phyloP scores from a whole-genome alignment of 495 filamentous ascomycete species.

The Podospora pseudopauciseta region DNA sequence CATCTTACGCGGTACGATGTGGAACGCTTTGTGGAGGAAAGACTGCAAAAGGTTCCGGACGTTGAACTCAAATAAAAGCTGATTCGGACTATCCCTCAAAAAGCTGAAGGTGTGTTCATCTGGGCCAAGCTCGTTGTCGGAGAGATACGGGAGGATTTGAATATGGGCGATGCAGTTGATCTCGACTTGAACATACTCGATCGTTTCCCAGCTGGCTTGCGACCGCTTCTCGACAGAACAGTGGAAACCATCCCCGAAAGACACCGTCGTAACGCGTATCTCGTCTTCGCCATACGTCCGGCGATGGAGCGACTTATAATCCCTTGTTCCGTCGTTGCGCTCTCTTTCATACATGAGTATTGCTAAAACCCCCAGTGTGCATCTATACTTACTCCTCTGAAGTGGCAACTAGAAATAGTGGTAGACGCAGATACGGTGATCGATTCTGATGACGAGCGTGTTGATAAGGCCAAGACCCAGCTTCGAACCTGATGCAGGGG shows the following conservation, averaged over 20 bases:
- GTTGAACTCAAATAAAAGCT: neutral
- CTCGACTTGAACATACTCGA: neutral
- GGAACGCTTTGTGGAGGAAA: constrained; percentile 19
- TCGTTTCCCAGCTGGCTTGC: neutral
- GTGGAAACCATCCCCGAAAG: neutral
- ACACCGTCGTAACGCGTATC: neutral
- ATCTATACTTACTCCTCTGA: neutral
- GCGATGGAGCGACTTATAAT: neutral
- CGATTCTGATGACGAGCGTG: neutral
- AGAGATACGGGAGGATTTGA: neutral
- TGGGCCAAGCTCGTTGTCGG: constrained; percentile 8
- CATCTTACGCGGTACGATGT: constrained; percentile 11
- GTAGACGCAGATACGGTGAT: neutral
- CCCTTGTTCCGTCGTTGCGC: neutral
- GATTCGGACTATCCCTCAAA: neutral
- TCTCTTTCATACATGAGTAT: neutral
- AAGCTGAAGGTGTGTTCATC: constrained; percentile 10
- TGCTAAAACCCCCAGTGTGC: neutral
- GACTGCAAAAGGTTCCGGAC: neutral
- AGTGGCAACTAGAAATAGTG: neutral
- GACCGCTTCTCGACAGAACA: neutral
- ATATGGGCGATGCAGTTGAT: neutral
- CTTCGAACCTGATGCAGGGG: neutral
- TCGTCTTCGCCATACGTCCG: neutral
- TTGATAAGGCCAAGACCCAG: neutral